Base-by-base conservation (phyloP, 108 stramenopile genomes). In the Skeletonema grethae region DNA sequence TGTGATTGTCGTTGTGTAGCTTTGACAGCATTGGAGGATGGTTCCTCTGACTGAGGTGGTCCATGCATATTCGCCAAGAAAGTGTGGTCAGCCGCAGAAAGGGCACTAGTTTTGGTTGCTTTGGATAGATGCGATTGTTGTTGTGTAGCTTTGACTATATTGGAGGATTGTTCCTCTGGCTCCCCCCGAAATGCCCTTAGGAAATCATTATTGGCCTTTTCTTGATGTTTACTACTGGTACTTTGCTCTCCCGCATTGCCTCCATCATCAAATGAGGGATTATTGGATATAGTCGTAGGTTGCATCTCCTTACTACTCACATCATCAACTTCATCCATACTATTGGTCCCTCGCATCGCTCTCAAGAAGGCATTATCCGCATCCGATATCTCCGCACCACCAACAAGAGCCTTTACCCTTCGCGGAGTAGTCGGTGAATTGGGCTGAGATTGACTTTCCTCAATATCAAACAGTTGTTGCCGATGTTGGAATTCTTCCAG, bases 341-440 rank as follows among this genome's bases (percentile, higher is more conserved):
- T 65, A 34, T 24, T 25, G 13, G 61, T 63, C 63, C 72, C 67
- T 65, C 72, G 62, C 13, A 80, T 22, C 10, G 66, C 66, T 55
- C 53, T 67, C 24, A 75, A 56, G 50, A 75, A 75, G 2, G 43
- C 66, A 36, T 55, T 45, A 62, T 75, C 74, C 56, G 66, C 65
- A 53, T 75, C 63, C 22, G 53, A 39, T 16, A 12, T 9, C 22
- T n/a, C 28, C 10, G 7, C 12, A 31, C 22, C 28, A 13, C 22
- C 48, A 46, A 15, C 25, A 28, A 28, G 25, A 28, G 25, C 25
- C 25, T 28, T 28, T 28, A 1, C 0, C 13, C 18, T 36, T 63
- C 22, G 31, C n/a, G 36, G 20, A 36, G 62, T 15, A 38, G 13
- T 3, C 62, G 24, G 31, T n/a, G 24, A 25, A 63, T 39, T 36